phyloP scores from a whole-genome alignment of 441 rosid genomes.

The Dalechampia spathulata region DNA sequence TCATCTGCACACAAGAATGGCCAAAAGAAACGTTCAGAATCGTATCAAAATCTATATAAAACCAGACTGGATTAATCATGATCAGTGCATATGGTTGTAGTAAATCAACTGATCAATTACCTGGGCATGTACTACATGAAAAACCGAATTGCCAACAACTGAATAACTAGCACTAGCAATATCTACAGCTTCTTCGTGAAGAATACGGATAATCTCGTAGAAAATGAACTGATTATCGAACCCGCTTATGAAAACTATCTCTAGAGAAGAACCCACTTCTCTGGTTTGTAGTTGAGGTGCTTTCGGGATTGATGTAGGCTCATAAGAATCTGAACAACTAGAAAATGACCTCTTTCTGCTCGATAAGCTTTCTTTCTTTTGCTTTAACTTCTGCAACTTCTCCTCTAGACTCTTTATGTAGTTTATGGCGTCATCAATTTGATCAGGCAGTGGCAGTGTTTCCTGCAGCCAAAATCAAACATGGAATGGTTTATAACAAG shows the following conservation, averaged over 20 bases:
- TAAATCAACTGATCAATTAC: slow-evolving; percentile 16
- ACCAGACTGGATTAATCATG: background rate
- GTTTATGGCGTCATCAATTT: slow-evolving; percentile 39
- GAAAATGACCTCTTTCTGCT: slow-evolving; percentile 20
- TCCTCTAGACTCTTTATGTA: slow-evolving; percentile 30
- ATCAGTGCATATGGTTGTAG: background rate
- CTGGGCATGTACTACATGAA: slow-evolving; percentile 35
- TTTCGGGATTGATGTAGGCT: slow-evolving; percentile 3
- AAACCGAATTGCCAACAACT: slow-evolving; percentile 18
- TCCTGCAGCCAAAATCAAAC: slow-evolving; percentile 23
- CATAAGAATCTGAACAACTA: background rate
- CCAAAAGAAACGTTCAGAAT: too few relatives aligned
- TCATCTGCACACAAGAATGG: slow-evolving; percentile 15
- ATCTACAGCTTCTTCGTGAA: slow-evolving; percentile 31
- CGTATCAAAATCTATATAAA: background rate
- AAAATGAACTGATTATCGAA: slow-evolving; percentile 25
- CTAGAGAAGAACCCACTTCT: slow-evolving; percentile 27
- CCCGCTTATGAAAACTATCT: slow-evolving; percentile 25
- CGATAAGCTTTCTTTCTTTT: slow-evolving; percentile 23
- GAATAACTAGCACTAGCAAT: slow-evolving; percentile 29
- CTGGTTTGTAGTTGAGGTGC: slow-evolving; percentile 27
- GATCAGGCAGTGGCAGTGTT: slow-evolving; percentile 33
- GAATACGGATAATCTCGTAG: slow-evolving; percentile 29
- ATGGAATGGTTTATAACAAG: too few relatives aligned
- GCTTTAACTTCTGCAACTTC: slow-evolving; percentile 23